These are phyloP conservation scores for Pythium rishiriense DNA, from an alignment of 352 stramenopile genomes.

Conservation along the genomic window DNA sequence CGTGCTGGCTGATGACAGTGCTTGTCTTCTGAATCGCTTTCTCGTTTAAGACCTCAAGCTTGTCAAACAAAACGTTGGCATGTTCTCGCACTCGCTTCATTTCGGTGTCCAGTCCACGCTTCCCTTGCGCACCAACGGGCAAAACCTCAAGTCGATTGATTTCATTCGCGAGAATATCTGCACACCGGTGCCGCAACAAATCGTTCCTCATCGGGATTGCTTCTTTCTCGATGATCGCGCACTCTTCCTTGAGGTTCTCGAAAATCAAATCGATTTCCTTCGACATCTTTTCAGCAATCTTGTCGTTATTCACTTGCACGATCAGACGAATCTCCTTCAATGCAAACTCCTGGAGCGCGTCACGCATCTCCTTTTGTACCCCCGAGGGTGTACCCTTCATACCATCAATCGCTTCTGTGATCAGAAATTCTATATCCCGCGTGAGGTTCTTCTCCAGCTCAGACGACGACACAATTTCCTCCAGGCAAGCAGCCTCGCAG, in stretches of 20 bases:
- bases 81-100: conserved; percentile 59
- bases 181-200: conserved; percentile 53
- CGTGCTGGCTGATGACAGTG: conserved; percentile 45
- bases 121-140: conserved; percentile 48
- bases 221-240: conserved; percentile 53
- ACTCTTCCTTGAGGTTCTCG: conserved; percentile 56
- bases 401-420: conserved; percentile 51
- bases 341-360: conserved; percentile 46
- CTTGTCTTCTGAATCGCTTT: conserved; percentile 67
- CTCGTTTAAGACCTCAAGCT: conserved; percentile 71
- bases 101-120: conserved; percentile 49
- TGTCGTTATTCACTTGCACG: conserved; percentile 69
- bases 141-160: conserved; percentile 52
- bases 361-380: conserved; percentile 69
- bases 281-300: conserved; percentile 49
- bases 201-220: conserved; percentile 59
- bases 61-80: conserved; percentile 66
- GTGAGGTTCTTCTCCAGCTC: conserved; percentile 60
- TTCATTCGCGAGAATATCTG: conserved; percentile 44
- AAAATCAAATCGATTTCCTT: conserved; percentile 60
- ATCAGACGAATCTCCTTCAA: conserved; percentile 73
- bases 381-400: conserved; percentile 46
- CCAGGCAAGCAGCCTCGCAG: conserved; percentile 60
- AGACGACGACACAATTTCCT: conserved; percentile 59
- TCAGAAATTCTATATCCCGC: conserved; percentile 55